Percentiles rank a stretch among this genome's conserved stretches.
Evolutionary conservation across 1,284 basidiomycete genomes (phyloP).

Genomic region (Papiliotrema fonsecae): DNA sequence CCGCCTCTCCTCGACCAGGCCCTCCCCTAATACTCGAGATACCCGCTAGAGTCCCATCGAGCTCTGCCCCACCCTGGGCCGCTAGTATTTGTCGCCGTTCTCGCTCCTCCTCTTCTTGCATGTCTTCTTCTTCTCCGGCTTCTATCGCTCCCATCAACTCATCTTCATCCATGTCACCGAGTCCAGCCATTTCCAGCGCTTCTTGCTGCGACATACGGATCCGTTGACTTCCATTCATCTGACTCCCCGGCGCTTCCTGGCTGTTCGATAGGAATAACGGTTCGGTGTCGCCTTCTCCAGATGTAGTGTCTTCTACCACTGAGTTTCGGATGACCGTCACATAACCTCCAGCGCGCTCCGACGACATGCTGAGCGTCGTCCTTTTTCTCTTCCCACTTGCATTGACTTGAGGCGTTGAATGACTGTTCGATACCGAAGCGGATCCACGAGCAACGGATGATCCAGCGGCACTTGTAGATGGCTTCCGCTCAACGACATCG

Average conservation of each 20-base stretch:
- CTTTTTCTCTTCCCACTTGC: conserved; percentile 5
- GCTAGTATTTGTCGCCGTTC: not conserved
- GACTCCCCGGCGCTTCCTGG: conserved; percentile 6
- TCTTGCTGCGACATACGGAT: conserved; percentile 27
- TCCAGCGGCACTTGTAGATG: not conserved
- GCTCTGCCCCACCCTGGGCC: not conserved
- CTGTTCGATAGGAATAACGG: conserved; percentile 24
- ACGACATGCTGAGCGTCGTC: conserved; percentile 14
- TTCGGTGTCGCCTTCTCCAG: conserved; percentile 6
- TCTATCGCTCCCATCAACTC: conserved; percentile 22
- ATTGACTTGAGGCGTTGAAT: not conserved
- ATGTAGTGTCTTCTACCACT: not conserved
- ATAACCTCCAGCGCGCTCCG: conserved; percentile 3
- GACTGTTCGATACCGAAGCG: not conserved
- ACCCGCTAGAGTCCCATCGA: conserved; percentile 1
- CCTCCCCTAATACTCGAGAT: not conserved
- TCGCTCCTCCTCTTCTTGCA: conserved; percentile 9
- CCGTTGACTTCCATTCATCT: conserved; percentile 4
- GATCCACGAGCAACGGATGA: too few relatives aligned
- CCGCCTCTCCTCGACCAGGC: not conserved
- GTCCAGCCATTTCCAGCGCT: conserved; percentile 23
- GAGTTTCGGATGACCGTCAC: conserved; percentile 1
- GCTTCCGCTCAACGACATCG: conserved; percentile 4
- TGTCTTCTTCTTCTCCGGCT: conserved; percentile 20
- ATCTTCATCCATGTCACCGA: conserved; percentile 24